A percentile compares a stretch with the other conserved stretches of the same genome.
Conservation (phyloP, 192 early-diverging fungal genomes). For the Umbelopsis ramanniana region DNA sequence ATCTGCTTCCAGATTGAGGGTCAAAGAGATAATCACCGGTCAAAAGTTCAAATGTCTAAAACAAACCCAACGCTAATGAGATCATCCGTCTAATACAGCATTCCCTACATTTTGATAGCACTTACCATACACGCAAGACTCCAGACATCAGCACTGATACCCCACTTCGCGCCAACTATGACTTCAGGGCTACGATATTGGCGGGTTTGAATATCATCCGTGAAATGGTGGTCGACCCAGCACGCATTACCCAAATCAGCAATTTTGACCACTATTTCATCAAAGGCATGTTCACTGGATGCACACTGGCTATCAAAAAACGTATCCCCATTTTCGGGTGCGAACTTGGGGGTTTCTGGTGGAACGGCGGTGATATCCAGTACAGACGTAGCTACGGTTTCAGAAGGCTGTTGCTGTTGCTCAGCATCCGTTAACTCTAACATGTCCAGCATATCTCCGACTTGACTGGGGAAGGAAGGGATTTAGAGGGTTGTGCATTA, state of each 20-base stretch:
- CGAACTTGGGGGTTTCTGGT: background rate
- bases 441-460: slow-evolving; percentile 2
- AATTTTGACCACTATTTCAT: slow-evolving; percentile 80
- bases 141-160: slow-evolving; percentile 88
- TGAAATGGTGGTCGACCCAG: slow-evolving; percentile 92
- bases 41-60: slow-evolving; percentile 81
- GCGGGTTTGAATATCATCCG: slow-evolving; percentile 94
- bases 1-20: slow-evolving; percentile 80
- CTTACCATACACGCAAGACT: slow-evolving; percentile 84
- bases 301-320: slow-evolving; percentile 14
- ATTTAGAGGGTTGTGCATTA: background rate
- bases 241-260: slow-evolving; percentile 97
- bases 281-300: slow-evolving; percentile 16
- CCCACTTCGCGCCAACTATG: slow-evolving; percentile 87
- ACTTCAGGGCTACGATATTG: slow-evolving; percentile 97
- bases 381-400: background rate
- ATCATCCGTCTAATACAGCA: no score
- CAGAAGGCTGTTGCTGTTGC: slow-evolving; percentile 16
- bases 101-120: background rate
- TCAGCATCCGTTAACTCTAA: slow-evolving; percentile 6
- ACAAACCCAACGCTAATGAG: no score
- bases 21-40: slow-evolving; percentile 96
- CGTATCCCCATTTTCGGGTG: background rate
- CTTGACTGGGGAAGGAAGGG: background rate
- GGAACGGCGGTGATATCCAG: slow-evolving; percentile 14